These are phyloP conservation scores for Trypanosoma vivax DNA, from an alignment of 208 protist species.

Conservation along the genomic window DNA sequence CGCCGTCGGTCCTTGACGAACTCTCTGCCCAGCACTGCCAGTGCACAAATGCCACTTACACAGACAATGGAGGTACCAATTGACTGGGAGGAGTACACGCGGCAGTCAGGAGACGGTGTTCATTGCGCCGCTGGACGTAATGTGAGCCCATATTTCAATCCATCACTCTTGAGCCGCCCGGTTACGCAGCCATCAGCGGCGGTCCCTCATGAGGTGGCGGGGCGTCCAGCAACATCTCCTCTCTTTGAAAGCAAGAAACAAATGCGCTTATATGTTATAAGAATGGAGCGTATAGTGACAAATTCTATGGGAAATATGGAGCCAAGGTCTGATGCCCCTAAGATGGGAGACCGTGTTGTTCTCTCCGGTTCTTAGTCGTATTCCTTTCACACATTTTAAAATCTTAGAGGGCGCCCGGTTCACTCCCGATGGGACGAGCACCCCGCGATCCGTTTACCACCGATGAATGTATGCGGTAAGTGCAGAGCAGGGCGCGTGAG, in stretches of 20 bases:
- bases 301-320: background rate
- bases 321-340: background rate
- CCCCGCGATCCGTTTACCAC: too few relatives aligned
- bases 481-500: too few relatives aligned
- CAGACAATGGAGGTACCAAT: conserved; percentile 17
- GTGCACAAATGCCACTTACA: background rate
- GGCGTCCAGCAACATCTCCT: too few relatives aligned
- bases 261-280: conserved; percentile 17
- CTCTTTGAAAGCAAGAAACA: background rate
- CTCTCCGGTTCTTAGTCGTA: conserved; percentile 1
- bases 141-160: too few relatives aligned
- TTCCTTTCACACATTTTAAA: too few relatives aligned
- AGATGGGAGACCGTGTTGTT: background rate
- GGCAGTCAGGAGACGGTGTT: background rate
- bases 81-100: conserved; percentile 18
- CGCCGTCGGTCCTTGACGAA: background rate
- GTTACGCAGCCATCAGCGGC: too few relatives aligned
- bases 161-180: too few relatives aligned
- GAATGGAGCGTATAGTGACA: background rate
- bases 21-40: background rate
- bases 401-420: too few relatives aligned
- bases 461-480: too few relatives aligned
- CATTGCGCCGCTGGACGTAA: background rate
- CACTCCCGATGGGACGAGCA: too few relatives aligned
- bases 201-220: too few relatives aligned